Evolutionary conservation across 441 rosid genomes (phyloP), one percentile per base, ranked within the genome.

Genomic region (Erodium trifolium): DNA sequence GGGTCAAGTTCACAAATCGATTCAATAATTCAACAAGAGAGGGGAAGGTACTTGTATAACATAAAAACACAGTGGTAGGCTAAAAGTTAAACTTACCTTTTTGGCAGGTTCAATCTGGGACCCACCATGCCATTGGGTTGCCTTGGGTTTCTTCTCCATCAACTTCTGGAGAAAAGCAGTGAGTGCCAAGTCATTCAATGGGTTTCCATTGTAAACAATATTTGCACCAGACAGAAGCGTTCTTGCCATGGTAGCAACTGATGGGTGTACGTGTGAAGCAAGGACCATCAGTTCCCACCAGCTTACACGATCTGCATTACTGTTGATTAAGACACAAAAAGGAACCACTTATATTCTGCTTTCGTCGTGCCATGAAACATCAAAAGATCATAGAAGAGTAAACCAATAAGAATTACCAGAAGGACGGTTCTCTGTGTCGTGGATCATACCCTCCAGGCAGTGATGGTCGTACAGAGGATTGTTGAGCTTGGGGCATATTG

Each of bases 271-370:
- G 66, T 94, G 97, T 29, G 91, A 80, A 73, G 99, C 87, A 70
- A 94, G 97, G 59, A 87, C 97, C 76, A 60, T 81, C 78, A 94
- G 75, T 78, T 94, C 99, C 98, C 96, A 94, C 99, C 99, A 94
- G 79, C 97, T 80, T 12, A 79, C 89, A 68, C 80, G 81, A 72
- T 92, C 90, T 43, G 93, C 99, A 73, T 92, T 90, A 85, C 99
- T 94, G 83, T 73, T 68, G 29, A 66, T 81, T 68, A 9, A 12
- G 12, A 45, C 16, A 57, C 29, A 57, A 57, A 57, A 57, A 57
- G 4, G 63, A 18, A 57, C 63, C 29, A 10, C 11, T 57, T 19
- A 57, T 17, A 57, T 57, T 57, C 29, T 57, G 13, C 27, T 57
- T 17, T 57, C 2, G 29, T 23, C 13, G 7, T 43, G 49, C 62